These are phyloP conservation scores for Irpex lacteus DNA, from an alignment of 1,284 basidiomycete species.

Conservation along the genomic window DNA sequence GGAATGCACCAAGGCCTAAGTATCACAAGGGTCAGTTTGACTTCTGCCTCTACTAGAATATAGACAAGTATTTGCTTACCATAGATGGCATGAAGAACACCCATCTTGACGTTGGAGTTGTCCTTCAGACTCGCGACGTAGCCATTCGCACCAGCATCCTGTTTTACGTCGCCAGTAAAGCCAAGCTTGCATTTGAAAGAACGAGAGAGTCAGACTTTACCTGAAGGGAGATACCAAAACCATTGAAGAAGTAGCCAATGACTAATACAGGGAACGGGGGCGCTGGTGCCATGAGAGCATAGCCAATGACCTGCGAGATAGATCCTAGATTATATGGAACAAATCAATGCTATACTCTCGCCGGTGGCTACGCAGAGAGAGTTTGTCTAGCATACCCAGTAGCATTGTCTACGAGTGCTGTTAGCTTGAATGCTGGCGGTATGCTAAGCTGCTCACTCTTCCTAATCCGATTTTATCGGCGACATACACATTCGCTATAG, in stretches of 20 bases:
- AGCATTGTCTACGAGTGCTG: constrained; percentile 22
- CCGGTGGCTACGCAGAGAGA: too few relatives aligned
- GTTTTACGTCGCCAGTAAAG: neutral
- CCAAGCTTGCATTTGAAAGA: neutral
- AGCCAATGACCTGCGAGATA: constrained; percentile 39
- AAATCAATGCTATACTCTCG: too few relatives aligned
- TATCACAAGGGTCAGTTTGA: neutral
- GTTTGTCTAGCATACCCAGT: constrained; percentile 14
- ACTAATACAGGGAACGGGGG: constrained; percentile 65
- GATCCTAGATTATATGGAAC: constrained; percentile 27
- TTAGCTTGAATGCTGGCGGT: too few relatives aligned
- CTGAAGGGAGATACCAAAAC: constrained; percentile 59
- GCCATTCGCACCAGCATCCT: constrained; percentile 58
- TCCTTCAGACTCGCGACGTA: constrained; percentile 48
- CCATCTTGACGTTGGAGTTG: constrained; percentile 54
- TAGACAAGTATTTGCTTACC: constrained; percentile 16
- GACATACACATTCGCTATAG: constrained; percentile 46
- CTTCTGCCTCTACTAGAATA: neutral
- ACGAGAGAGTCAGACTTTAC: constrained; percentile 23
- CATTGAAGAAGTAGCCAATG: constrained; percentile 55
- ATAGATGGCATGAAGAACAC: constrained; percentile 53
- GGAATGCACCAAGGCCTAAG: constrained; percentile 56
- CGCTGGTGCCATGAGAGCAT: constrained; percentile 54
- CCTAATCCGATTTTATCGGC: constrained; percentile 55
- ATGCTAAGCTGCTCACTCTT: constrained; percentile 33